Conservation (phyloP, 2,329 filamentous ascomycete genomes). For the Hysterium pulicare region DNA sequence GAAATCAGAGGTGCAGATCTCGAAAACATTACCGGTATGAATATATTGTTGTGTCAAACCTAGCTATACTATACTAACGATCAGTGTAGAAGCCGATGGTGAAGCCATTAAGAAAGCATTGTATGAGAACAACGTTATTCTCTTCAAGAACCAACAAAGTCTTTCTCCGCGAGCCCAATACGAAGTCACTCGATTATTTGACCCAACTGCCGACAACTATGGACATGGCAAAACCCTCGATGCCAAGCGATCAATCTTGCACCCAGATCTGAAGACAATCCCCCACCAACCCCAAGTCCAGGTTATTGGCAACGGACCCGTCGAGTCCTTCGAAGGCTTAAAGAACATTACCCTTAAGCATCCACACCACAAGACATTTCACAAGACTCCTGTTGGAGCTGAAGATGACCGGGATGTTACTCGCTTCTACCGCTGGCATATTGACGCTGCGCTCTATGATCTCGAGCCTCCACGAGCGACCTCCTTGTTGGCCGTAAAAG, state of each 20-base stretch:
- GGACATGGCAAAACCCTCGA: constrained; percentile 75
- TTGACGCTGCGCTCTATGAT: constrained; percentile 73
- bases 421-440: constrained; percentile 74
- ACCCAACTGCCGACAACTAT: constrained; percentile 63
- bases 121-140: constrained; percentile 65
- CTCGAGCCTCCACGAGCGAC: constrained; percentile 73
- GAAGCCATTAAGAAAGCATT: constrained; percentile 61
- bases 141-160: constrained; percentile 65
- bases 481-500: constrained; percentile 68
- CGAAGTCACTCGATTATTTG: constrained; percentile 69
- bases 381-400: constrained; percentile 61
- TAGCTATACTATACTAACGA: constrained; percentile 10
- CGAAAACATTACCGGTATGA: constrained; percentile 61
- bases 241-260: constrained; percentile 62
- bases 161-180: constrained; percentile 69
- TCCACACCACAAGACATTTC: constrained; percentile 75
- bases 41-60: background rate
- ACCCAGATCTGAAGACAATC: constrained; percentile 77
- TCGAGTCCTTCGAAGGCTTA: constrained; percentile 68
- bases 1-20: constrained; percentile 57
- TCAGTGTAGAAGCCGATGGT: constrained; percentile 58
- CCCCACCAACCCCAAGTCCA: constrained; percentile 78
- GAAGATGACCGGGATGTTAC: constrained; percentile 58
- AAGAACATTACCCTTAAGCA: constrained; percentile 66
- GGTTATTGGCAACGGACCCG: constrained; percentile 72